Base-by-base conservation (phyloP, 2,329 filamentous ascomycete genomes). In the Nemania diffusa region DNA sequence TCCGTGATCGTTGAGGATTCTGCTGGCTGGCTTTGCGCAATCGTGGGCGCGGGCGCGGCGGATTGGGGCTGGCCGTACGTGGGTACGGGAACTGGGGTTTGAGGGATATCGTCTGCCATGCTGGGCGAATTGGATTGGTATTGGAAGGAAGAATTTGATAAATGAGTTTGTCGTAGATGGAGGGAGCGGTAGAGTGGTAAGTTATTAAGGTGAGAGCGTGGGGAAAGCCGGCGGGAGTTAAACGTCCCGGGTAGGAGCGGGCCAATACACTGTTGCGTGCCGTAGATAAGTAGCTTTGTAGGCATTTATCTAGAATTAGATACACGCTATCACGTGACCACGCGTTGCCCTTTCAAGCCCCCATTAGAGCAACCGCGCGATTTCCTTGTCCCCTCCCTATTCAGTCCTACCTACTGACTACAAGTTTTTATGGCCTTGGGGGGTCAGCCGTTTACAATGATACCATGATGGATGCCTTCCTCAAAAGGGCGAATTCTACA, bases 391-490 rank as follows among this genome's bases (percentile, higher is more conserved):
- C 3, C 59, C 55, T 48, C 24, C 5, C n/a, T 13, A 22, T 55
- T 17, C 20, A 52, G 6, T 32, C 15, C 17, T 26, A 55, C 52
- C 32, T 24, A 15, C 29, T 15, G 32, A 51, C 11, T 27, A 3
- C 2, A n/a, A 15, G n/a, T 37, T 15, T 57, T 7, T 8, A 40
- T 60, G 13, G 27, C 27, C 32, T 37, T 13, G 17, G 9, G 17
- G 24, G n/a, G 29, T 51, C 34, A 29, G 8, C 17, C 17, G 20
- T 55, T 17, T 61, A 53, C 17, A 7, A 22, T 51, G 52, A 3
- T 11, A 53, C n/a, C 11, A 73, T 68, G 27, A 78, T 78, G 76
- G 75, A 78, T 57, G 72, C 71, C 57, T 78, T 76, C 60, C 64
- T 78, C 9, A 74, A 67, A 26, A 74, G 67, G 68, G 63, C 48